Conservation (phyloP, 2,329 filamentous ascomycete species). For the Epichloe brachyelytri region DNA sequence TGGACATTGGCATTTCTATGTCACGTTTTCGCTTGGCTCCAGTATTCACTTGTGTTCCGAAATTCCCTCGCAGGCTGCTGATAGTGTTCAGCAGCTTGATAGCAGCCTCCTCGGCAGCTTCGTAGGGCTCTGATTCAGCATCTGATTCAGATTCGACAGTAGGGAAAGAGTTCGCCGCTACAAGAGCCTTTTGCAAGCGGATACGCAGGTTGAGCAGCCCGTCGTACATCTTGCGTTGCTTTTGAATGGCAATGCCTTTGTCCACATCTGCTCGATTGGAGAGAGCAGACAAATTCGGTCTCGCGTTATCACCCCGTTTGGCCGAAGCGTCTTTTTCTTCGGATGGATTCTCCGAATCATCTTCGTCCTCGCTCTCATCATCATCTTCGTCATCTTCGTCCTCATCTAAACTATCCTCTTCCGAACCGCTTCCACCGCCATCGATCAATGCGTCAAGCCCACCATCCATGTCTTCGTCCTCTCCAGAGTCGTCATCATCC, state of each 20-base stretch:
- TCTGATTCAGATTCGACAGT: slow-evolving; percentile 26
- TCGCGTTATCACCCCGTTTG: slow-evolving; percentile 18
- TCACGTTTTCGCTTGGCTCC: slow-evolving; percentile 50
- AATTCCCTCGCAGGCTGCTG: slow-evolving; percentile 51
- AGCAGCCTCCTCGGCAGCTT: slow-evolving; percentile 73
- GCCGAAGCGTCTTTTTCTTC: slow-evolving; percentile 14
- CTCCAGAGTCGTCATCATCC: slow-evolving; percentile 22
- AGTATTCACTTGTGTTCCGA: slow-evolving; percentile 36
- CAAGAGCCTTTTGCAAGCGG: slow-evolving; percentile 79
- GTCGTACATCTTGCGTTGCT: slow-evolving; percentile 78
- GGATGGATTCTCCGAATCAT: slow-evolving; percentile 19
- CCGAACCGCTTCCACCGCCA: slow-evolving; percentile 18
- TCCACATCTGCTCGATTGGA: slow-evolving; percentile 46
- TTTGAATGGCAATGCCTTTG: slow-evolving; percentile 77
- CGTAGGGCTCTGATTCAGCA: slow-evolving; percentile 41
- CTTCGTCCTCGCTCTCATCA: slow-evolving; percentile 24
- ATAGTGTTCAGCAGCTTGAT: slow-evolving; percentile 75
- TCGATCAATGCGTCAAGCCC: slow-evolving; percentile 22
- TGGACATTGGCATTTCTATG: slow-evolving; percentile 42
- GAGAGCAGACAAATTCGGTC: slow-evolving; percentile 16
- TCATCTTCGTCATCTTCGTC: slow-evolving; percentile 24
- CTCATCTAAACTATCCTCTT: slow-evolving; percentile 21
- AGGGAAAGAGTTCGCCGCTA: slow-evolving; percentile 65
- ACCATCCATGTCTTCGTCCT: slow-evolving; percentile 26
- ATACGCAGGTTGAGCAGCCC: slow-evolving; percentile 82